phyloP scores from a whole-genome alignment of 495 filamentous ascomycete species.

The Xanthoparmelia taractica region DNA sequence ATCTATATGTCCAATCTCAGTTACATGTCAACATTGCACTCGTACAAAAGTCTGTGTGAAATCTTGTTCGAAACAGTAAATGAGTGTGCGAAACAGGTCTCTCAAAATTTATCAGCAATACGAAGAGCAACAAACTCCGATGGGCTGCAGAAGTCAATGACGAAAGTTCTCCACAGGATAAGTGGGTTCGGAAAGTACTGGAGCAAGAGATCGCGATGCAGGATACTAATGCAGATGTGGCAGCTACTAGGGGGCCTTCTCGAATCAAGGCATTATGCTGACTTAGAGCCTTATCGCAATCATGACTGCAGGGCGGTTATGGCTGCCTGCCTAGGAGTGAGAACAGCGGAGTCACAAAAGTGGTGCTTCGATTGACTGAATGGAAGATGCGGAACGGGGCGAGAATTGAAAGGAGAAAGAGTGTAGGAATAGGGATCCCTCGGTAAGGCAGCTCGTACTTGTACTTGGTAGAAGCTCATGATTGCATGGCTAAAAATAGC shows the following conservation, averaged over 20 bases:
- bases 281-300: neutral
- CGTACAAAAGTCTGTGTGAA: neutral
- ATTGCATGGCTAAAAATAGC: conserved; percentile 1
- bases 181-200: neutral
- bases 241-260: neutral
- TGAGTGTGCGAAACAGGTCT: neutral
- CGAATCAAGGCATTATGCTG: neutral
- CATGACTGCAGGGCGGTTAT: neutral
- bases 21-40: neutral
- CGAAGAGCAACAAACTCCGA: neutral
- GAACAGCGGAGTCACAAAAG: neutral
- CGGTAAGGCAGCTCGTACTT: neutral
- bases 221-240: neutral
- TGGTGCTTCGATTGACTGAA: neutral
- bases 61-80: neutral
- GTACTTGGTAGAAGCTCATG: neutral
- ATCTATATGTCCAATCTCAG: neutral
- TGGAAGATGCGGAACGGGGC: neutral
- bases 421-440: too few species aligned
- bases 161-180: neutral
- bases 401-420: neutral
- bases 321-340: neutral
- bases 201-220: neutral
- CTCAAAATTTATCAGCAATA: too few species aligned
- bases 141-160: neutral